Conservation (phyloP, 2,329 filamentous ascomycete species). For the Aspergillus bombycis region DNA sequence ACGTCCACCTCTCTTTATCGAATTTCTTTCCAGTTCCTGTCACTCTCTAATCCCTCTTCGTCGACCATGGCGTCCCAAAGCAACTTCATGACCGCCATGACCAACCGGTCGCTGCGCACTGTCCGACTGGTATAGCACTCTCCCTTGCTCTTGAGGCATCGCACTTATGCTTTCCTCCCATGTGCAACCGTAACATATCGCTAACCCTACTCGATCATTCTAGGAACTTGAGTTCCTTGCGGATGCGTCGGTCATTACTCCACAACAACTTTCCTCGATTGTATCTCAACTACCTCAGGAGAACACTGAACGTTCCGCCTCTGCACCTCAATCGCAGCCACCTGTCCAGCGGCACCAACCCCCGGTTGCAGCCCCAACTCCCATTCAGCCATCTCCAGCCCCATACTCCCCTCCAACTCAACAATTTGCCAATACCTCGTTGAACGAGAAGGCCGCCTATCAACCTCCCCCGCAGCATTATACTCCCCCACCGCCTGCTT, state of each 20-base stretch:
- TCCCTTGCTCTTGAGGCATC: background rate
- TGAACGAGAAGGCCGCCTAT: constrained; percentile 47
- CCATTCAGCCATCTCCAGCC: constrained; percentile 35
- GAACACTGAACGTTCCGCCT: constrained; percentile 24
- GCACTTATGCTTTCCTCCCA: no score
- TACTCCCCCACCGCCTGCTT: constrained; percentile 57
- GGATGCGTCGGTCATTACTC: constrained; percentile 77
- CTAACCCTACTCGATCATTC: constrained; percentile 7
- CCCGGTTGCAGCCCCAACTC: constrained; percentile 24
- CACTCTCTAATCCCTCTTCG: constrained; percentile 8
- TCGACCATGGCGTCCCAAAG: constrained; percentile 37
- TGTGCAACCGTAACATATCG: background rate
- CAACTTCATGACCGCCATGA: constrained; percentile 57
- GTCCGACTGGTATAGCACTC: constrained; percentile 74
- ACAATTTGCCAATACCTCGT: constrained; percentile 40
- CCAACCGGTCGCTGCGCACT: constrained; percentile 81
- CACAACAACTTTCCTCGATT: constrained; percentile 75
- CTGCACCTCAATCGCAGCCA: constrained; percentile 23
- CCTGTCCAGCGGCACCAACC: constrained; percentile 30
- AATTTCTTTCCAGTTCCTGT: background rate
- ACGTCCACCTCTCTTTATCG: constrained; percentile 3
- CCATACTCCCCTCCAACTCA: constrained; percentile 41
- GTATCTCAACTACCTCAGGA: constrained; percentile 69
- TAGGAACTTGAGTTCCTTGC: constrained; percentile 90
- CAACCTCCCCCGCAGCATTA: constrained; percentile 42